A percentile compares a stretch with the other conserved stretches of the same genome.
Evolutionary conservation across 495 filamentous ascomycete genomes (phyloP).

Genomic region (Penicillium simplicissimum): DNA sequence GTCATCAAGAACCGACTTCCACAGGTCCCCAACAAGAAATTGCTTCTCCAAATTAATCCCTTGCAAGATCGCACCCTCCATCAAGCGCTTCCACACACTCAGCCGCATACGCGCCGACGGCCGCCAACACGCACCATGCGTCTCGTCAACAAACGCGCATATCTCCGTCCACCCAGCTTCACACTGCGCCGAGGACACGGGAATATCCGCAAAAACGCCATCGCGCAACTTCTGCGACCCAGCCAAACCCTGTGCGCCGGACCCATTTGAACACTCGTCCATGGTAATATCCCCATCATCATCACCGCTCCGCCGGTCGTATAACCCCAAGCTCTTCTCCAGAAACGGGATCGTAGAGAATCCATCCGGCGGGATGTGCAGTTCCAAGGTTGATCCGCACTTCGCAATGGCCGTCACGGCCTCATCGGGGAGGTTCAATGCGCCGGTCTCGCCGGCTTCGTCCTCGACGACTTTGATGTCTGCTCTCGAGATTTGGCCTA

Average conservation of each 20-base stretch:
- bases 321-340: conserved; percentile 37
- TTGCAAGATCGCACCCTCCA: conserved; percentile 48
- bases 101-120: conserved; percentile 45
- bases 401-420: conserved; percentile 65
- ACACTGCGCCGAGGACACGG: conserved; percentile 47
- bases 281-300: conserved; percentile 24
- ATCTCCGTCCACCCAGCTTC: conserved; percentile 48
- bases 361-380: conserved; percentile 40
- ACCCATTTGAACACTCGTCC: conserved; percentile 9
- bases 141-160: conserved; percentile 48
- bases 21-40: conserved; percentile 50
- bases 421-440: conserved; percentile 38
- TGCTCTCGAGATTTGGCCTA: conserved; percentile 26
- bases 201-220: conserved; percentile 43
- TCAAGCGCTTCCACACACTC: conserved; percentile 48
- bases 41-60: conserved; percentile 46
- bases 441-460: conserved; percentile 22
- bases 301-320: conserved; percentile 26
- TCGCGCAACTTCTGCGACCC: conserved; percentile 22
- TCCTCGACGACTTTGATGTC: conserved; percentile 37
- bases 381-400: conserved; percentile 72
- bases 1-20: conserved; percentile 50
- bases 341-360: conserved; percentile 39
- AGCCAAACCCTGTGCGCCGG: not conserved
- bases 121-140: conserved; percentile 33